Evolutionary conservation across 164 flowering plant species (phyloP).

Genomic region (Cinnamomum micranthum): DNA sequence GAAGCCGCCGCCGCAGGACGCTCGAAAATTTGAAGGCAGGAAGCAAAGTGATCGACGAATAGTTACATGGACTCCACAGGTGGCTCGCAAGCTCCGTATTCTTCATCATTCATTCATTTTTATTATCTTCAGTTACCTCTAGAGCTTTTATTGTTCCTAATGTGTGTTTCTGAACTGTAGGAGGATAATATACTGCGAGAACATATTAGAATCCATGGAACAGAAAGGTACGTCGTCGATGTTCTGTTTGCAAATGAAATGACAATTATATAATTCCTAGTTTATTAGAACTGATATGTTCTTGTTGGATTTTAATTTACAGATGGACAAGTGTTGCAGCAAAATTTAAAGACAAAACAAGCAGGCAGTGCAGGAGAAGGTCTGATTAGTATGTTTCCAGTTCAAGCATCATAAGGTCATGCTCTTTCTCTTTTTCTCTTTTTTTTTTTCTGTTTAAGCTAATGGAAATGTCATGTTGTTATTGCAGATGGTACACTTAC

Average conservation of each 20-base stretch:
- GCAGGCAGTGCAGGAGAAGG: conserved; percentile 96
- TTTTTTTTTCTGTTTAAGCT: not conserved
- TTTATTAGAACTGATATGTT: conserved; percentile 5
- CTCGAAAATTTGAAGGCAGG: conserved; percentile 21
- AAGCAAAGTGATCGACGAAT: conserved; percentile 78
- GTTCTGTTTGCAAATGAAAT: not conserved
- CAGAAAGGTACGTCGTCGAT: conserved; percentile 56
- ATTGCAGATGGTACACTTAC: conserved; percentile 87
- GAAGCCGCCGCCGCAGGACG: conserved; percentile 23
- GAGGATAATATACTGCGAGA: conserved; percentile 89
- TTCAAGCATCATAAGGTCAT: too few relatives aligned
- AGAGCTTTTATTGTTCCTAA: not conserved
- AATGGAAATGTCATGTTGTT: conserved; percentile 8
- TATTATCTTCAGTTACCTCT: not conserved
- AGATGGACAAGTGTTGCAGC: conserved; percentile 93
- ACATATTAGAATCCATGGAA: conserved; percentile 69
- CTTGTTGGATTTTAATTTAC: conserved; percentile 14
- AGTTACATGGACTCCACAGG: conserved; percentile 90
- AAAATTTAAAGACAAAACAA: conserved; percentile 86
- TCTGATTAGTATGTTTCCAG: conserved; percentile 11
- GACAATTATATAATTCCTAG: not conserved
- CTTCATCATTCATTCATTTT: not conserved
- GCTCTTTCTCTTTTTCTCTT: not conserved
- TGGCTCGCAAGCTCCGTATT: conserved; percentile 13
- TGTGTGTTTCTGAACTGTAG: conserved; percentile 35